These are phyloP conservation scores for Kwoniella shandongensis DNA, from an alignment of 768 basidiomycete species.

Conservation along the genomic window DNA sequence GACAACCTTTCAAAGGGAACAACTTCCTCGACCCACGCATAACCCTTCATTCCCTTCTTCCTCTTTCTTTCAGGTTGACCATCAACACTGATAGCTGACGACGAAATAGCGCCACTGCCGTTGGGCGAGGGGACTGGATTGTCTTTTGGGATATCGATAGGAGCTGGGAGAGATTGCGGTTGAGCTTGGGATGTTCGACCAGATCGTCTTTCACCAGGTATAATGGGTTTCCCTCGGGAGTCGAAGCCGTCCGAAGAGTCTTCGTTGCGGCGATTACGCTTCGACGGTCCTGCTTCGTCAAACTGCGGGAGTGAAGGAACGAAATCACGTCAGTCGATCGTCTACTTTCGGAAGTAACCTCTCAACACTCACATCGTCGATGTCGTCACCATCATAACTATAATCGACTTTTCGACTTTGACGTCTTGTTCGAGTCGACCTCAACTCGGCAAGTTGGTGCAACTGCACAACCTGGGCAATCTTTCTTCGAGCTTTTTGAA, in stretches of 20 bases:
- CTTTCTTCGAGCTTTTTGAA: conserved; percentile 32
- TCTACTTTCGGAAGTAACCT: background rate
- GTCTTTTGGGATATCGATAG: too few relatives aligned
- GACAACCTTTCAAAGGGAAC: conserved; percentile 1
- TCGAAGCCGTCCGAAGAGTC: conserved; percentile 11
- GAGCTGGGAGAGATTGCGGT: too few relatives aligned
- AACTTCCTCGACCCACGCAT: conserved; percentile 27
- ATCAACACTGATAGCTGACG: background rate
- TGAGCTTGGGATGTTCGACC: conserved; percentile 11
- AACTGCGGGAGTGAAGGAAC: too few relatives aligned
- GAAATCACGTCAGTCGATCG: too few relatives aligned
- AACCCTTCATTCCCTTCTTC: conserved; percentile 26
- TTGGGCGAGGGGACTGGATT: too few relatives aligned
- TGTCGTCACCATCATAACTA: conserved; percentile 26
- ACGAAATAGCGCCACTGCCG: background rate
- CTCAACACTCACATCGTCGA: conserved; percentile 18
- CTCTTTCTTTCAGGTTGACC: conserved; percentile 3
- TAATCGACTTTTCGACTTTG: conserved; percentile 38
- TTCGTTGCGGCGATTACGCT: conserved; percentile 7
- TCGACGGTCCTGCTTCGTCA: conserved; percentile 14
- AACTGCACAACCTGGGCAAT: conserved; percentile 25
- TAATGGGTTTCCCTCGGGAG: conserved; percentile 16
- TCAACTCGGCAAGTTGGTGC: conserved; percentile 31
- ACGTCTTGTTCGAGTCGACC: conserved; percentile 39
- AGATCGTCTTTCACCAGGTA: conserved; percentile 42